phyloP scores from a whole-genome alignment of 225 moss, liverwort and hornwort species.

The Asterella californica region DNA sequence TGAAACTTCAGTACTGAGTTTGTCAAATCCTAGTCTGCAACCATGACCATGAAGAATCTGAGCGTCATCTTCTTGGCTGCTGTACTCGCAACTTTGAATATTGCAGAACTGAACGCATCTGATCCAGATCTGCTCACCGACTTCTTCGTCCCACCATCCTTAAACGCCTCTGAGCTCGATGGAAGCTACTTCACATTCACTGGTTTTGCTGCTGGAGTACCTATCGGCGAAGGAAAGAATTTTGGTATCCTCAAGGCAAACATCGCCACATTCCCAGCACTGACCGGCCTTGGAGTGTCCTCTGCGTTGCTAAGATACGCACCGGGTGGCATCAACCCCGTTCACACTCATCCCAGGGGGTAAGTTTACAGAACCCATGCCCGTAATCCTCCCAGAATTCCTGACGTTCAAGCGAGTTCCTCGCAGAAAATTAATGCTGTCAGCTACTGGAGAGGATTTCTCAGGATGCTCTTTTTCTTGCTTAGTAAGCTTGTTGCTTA shows the following conservation, averaged over 20 bases:
- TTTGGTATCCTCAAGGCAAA: neutral
- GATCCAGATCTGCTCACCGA: slow-evolving; percentile 7
- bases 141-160: neutral
- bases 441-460: neutral
- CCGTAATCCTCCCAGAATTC: neutral
- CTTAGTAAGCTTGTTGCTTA: too few relatives aligned
- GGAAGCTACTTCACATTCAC: slow-evolving; percentile 16
- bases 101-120: neutral
- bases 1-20: neutral
- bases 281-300: slow-evolving; percentile 13
- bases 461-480: neutral
- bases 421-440: neutral
- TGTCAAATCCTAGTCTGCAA: neutral
- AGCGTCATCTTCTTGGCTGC: neutral
- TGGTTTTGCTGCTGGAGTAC: neutral
- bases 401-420: neutral
- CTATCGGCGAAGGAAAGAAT: neutral
- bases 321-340: slow-evolving; percentile 3
- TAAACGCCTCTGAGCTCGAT: neutral
- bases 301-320: neutral
- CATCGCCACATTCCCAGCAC: slow-evolving; percentile 1
- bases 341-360: slow-evolving; percentile 25
- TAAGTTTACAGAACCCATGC: neutral
- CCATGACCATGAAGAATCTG: neutral
- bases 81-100: neutral